Conservation (phyloP, 192 early-diverging fungal species). For the Martensiomyces pterosporus region DNA sequence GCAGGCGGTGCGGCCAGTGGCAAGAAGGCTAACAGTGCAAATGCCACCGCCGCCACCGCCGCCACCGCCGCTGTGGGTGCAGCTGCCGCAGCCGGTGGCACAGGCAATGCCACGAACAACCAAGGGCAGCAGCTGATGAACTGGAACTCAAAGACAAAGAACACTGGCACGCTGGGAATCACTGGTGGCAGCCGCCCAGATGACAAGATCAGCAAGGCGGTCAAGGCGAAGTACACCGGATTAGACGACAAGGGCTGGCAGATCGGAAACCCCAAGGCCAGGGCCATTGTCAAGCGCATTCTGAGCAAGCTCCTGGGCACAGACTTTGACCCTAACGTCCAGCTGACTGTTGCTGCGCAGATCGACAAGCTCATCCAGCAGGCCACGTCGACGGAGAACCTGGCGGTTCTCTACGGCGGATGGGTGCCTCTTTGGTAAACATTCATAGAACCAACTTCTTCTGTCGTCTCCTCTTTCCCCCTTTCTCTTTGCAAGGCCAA, state of each 20-base stretch:
- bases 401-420: constrained; percentile 73
- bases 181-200: constrained; percentile 16
- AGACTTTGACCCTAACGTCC: constrained; percentile 81
- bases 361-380: constrained; percentile 86
- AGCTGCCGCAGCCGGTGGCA: not conserved
- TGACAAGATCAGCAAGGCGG: constrained; percentile 17
- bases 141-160: no score
- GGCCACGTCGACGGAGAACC: constrained; percentile 85
- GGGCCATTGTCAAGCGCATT: constrained; percentile 83
- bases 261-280: constrained; percentile 65
- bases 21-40: no score
- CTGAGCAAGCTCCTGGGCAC: constrained; percentile 91
- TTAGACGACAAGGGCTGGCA: constrained; percentile 20
- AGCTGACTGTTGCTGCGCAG: constrained; percentile 77
- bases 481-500: no score
- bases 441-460: constrained; percentile 1
- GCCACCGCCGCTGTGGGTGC: no score
- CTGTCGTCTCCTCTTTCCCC: constrained; percentile 3
- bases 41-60: no score
- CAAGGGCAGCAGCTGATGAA: constrained; percentile 4
- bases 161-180: not conserved
- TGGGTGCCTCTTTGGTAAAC: constrained; percentile 54
- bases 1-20: not conserved
- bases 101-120: not conserved
- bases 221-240: not conserved